Evolutionary conservation across 2,329 filamentous ascomycete species (phyloP), one percentile per base, ranked within the genome.

Genomic region (Graphium sp.): DNA sequence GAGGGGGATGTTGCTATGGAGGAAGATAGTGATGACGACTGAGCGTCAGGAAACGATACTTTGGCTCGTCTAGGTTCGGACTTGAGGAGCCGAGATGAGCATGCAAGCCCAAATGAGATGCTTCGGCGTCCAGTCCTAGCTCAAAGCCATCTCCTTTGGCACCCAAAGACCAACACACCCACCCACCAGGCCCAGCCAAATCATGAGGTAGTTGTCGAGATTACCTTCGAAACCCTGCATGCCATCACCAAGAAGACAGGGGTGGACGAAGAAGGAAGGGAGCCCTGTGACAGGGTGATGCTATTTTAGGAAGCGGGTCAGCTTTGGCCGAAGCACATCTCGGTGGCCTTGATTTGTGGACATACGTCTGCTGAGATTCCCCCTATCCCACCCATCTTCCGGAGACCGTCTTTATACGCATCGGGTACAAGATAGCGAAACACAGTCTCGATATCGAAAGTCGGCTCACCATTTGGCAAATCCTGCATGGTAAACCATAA

Each of bases 141-240:
- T 30, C 20, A 29, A 26, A 28, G 61, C 66, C 66, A 87, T 66
- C 45, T 75, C 69, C 43, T 68, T 66, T 32, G 82, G 81, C 36
- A 91, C 58, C 62, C 72, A 73, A 38, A 95, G 60, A 32, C 82
- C 80, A 22, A 93, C 77, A 39, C 72, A 75, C 29, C 70, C 70
- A 34, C 85, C 87, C 24, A 92, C 70, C 33, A 92, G 56, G n/a
- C 85, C 85, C 36, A 94, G 62, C 85, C 87, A 95, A 31, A 83
- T 56, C 53, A 83, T 67, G 44, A 95, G 61, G 56, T 95, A 95
- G 41, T 74, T 62, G 42, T 74, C 52, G 47, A 61, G 57, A 45
- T 60, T 50, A 41, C 68, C 73, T 40, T 66, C 55, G 42, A 83
- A 73, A 29, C 56, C 59, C 39, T 60, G 59, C 66, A 95, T 79